These are phyloP conservation scores for Sporopachydermia cereana DNA, from an alignment of 1,139 yeast species.

Conservation along the genomic window DNA sequence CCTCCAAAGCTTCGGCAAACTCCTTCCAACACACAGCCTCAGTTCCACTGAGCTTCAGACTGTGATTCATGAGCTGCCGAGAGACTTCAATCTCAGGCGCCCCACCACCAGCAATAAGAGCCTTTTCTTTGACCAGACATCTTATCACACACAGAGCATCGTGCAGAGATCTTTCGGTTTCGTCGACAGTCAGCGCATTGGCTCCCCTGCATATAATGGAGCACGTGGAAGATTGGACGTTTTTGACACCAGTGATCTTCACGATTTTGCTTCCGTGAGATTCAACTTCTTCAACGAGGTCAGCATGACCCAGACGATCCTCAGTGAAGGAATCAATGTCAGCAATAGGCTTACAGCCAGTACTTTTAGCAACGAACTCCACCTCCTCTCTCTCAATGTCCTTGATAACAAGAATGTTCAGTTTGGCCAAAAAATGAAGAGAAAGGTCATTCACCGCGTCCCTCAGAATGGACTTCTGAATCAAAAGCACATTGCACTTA, in stretches of 20 bases:
- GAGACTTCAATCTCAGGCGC: slow-evolving; percentile 97
- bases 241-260: slow-evolving; percentile 77
- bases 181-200: slow-evolving; percentile 78
- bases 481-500: slow-evolving; percentile 86
- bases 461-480: slow-evolving; percentile 88
- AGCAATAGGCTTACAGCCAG: slow-evolving; percentile 94
- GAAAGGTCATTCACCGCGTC: slow-evolving; percentile 98
- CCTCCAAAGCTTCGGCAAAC: slow-evolving; percentile 91
- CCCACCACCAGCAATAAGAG: slow-evolving; percentile 97
- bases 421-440: slow-evolving; percentile 82
- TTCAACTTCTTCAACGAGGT: slow-evolving; percentile 83
- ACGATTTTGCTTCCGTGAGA: slow-evolving; percentile 90
- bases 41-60: slow-evolving; percentile 71
- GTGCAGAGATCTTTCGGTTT: slow-evolving; percentile 92
- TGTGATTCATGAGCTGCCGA: slow-evolving; percentile 64
- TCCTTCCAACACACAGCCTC: slow-evolving; percentile 94
- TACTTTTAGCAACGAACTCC: slow-evolving; percentile 82
- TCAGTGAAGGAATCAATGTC: slow-evolving; percentile 89
- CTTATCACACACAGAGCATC: slow-evolving; percentile 96
- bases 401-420: slow-evolving; percentile 86
- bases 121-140: slow-evolving; percentile 88
- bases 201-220: slow-evolving; percentile 94
- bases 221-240: slow-evolving; percentile 58
- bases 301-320: slow-evolving; percentile 87
- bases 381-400: slow-evolving; percentile 96